phyloP scores from a whole-genome alignment of 1,139 yeast species.

The Pichia sp. region DNA sequence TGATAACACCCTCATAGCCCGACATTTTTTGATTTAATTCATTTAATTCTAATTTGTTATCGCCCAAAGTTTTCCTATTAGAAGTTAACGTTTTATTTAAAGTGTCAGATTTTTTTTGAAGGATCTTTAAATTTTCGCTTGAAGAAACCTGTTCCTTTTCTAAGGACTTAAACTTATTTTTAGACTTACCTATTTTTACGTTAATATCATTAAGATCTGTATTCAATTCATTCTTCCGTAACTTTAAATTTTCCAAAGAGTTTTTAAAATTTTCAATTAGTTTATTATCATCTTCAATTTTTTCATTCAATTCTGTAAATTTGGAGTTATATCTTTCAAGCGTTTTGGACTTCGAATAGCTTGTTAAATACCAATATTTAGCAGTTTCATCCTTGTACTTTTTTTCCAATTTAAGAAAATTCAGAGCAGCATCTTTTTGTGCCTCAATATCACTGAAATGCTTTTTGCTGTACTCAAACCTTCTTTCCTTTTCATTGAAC shows the following conservation, averaged over 20 bases:
- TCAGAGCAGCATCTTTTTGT: constrained; percentile 63
- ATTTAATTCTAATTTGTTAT: constrained; percentile 44
- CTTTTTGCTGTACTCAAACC: constrained; percentile 73
- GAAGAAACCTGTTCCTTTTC: constrained; percentile 36
- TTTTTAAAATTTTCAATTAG: constrained; percentile 40
- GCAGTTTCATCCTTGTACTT: constrained; percentile 49
- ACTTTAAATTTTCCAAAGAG: constrained; percentile 37
- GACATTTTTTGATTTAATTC: constrained; percentile 38
- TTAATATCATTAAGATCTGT: constrained; percentile 31
- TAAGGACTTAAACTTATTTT: constrained; percentile 37
- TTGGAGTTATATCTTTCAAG: constrained; percentile 30
- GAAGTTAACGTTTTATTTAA: constrained; percentile 35
- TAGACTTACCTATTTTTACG: constrained; percentile 51
- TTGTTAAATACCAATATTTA: constrained; percentile 29
- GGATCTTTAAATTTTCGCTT: constrained; percentile 28
- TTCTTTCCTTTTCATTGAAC: constrained; percentile 73
- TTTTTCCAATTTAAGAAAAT: constrained; percentile 62
- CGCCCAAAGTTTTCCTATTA: constrained; percentile 34
- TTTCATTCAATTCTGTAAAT: constrained; percentile 36
- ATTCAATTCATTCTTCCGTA: constrained; percentile 33
- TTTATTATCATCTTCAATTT: constrained; percentile 42
- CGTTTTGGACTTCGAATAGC: neutral
- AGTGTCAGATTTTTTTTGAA: constrained; percentile 9
- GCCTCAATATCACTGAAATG: constrained; percentile 68
- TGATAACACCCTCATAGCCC: constrained; percentile 39